A percentile compares a stretch with the other conserved stretches of the same genome.
Conservation (phyloP, 768 basidiomycete genomes). For the Tulasnella sp. region DNA sequence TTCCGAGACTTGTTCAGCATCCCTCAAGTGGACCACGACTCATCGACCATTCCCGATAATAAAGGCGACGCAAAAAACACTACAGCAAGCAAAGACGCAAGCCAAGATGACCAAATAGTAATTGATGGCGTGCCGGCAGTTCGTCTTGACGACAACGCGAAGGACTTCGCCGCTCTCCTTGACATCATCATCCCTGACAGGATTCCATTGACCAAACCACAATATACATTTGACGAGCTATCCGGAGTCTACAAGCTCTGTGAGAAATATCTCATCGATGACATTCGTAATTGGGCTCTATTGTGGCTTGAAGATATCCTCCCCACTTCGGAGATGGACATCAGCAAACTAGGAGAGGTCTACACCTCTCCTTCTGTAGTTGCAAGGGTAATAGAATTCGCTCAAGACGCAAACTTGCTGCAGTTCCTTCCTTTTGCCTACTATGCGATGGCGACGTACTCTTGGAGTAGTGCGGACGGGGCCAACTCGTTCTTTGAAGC, state of each 20-base stretch:
- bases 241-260: background rate
- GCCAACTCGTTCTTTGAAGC: background rate
- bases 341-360: background rate
- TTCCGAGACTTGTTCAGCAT: background rate
- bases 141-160: conserved; percentile 1
- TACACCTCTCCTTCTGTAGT: background rate
- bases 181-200: conserved; percentile 5
- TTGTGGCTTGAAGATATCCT: background rate
- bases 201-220: background rate
- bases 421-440: conserved; percentile 6
- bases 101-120: background rate
- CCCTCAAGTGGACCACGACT: background rate
- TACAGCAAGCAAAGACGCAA: background rate
- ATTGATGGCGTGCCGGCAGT: conserved; percentile 6
- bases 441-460: background rate
- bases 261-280: conserved; percentile 8
- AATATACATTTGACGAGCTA: conserved; percentile 4
- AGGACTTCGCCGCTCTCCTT: conserved; percentile 5
- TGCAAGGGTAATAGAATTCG: background rate
- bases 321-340: conserved; percentile 4
- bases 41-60: background rate
- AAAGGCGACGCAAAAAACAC: background rate
- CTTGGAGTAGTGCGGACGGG: background rate
- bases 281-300: conserved; percentile 5
- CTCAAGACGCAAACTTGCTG: background rate